These are phyloP conservation scores for Zygosaccharomyces lentus DNA, from an alignment of 805 yeast species.

Conservation along the genomic window DNA sequence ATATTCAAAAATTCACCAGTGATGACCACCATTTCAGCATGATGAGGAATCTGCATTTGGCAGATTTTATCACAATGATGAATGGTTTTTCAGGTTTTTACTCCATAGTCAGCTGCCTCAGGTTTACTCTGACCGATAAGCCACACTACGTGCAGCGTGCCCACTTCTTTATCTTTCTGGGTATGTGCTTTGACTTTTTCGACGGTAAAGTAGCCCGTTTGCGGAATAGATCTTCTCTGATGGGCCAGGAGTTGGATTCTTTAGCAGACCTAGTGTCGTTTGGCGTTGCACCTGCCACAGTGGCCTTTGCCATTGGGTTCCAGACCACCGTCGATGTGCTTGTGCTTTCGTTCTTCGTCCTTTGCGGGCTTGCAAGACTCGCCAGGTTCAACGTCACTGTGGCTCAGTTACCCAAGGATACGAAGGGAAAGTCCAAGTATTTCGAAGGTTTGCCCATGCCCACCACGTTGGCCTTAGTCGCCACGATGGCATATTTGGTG, in stretches of 20 bases:
- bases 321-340: slow-evolving; percentile 78
- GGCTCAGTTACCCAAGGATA: slow-evolving; percentile 86
- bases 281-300: slow-evolving; percentile 92
- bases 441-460: slow-evolving; percentile 98
- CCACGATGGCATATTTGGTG: slow-evolving; percentile 65
- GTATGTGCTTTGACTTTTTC: slow-evolving; percentile 91
- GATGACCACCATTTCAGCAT: slow-evolving; percentile 84
- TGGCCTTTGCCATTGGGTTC: slow-evolving; percentile 88
- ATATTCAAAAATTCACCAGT: slow-evolving; percentile 72
- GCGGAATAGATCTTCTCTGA: slow-evolving; percentile 82
- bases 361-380: slow-evolving; percentile 88
- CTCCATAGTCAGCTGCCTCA: slow-evolving; percentile 77
- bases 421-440: slow-evolving; percentile 78
- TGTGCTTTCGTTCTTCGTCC: slow-evolving; percentile 73
- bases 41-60: slow-evolving; percentile 84
- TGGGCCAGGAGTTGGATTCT: slow-evolving; percentile 98
- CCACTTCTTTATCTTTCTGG: slow-evolving; percentile 81
- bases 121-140: slow-evolving; percentile 69
- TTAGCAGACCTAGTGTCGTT: slow-evolving; percentile 92
- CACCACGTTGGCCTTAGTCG: slow-evolving; percentile 71
- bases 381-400: slow-evolving; percentile 96
- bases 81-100: slow-evolving; percentile 94
- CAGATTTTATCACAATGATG: slow-evolving; percentile 90
- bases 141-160: slow-evolving; percentile 79
- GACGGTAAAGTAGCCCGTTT: slow-evolving; percentile 97